Conservation (phyloP, 345 rosid genomes). For the Toxicodendron radicans region DNA sequence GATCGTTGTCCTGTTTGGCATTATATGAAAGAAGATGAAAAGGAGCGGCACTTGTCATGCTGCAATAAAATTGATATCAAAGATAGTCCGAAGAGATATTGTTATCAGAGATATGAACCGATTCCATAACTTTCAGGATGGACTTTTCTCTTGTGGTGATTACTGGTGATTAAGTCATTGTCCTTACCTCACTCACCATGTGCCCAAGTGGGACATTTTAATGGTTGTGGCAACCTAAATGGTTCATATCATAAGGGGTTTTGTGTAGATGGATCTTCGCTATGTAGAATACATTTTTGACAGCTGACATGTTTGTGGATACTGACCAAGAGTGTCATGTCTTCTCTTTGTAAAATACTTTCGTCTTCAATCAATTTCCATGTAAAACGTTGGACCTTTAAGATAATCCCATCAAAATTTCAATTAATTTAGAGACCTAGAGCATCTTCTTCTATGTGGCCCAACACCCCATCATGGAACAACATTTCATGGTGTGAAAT, state of each 20-base stretch:
- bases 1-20: slow-evolving; percentile 50
- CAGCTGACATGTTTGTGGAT: slow-evolving; percentile 29
- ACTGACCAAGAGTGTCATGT: too few relatives aligned
- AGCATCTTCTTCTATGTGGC: slow-evolving; percentile 10
- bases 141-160: slow-evolving; percentile 77
- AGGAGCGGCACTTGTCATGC: slow-evolving; percentile 63
- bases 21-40: slow-evolving; percentile 56
- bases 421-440: slow-evolving; percentile 10
- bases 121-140: slow-evolving; percentile 72
- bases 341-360: background rate
- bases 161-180: slow-evolving; percentile 48
- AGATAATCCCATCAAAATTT: too few relatives aligned
- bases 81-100: slow-evolving; percentile 61
- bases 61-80: slow-evolving; percentile 66
- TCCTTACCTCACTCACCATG: slow-evolving; percentile 21
- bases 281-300: slow-evolving; percentile 18
- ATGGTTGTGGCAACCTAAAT: slow-evolving; percentile 16
- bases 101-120: slow-evolving; percentile 82
- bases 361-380: background rate
- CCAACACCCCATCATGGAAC: background rate
- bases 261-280: background rate
- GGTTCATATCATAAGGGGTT: background rate
- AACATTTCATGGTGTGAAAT: background rate
- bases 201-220: slow-evolving; percentile 15
- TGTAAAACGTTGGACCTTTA: background rate